Evolutionary conservation across 176 grass and related monocot species (phyloP), one percentile per base, ranked within the genome.

Genomic region (Oryza longistaminata): DNA sequence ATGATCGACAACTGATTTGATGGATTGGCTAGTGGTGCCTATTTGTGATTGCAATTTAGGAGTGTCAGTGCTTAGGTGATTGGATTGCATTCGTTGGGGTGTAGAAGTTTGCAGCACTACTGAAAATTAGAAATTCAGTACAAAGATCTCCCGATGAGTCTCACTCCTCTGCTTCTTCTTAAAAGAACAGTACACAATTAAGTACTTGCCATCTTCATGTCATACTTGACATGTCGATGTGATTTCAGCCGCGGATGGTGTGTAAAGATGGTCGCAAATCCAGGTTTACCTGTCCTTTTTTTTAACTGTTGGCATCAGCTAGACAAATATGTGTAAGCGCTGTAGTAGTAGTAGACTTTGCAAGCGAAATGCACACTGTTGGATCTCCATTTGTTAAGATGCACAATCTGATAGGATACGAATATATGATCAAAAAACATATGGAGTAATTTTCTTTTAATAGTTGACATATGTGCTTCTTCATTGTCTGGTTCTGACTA

Each of bases 21-120:
- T 73, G 83, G 19, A 58, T 82, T 60, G 13, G 55, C 45, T 68
- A 43, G 35, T 46, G 11, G 7, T 22, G 7, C 8, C 19, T 61
- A 84, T 88, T 44, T 79, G 55, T 19, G 31, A 73, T 68, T 75
- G 2, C 4, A 75, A 3, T 78, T 68, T 82, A 55, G 48, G 2
- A 21, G 4, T n/a, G 7, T 58, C 53, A n/a, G 53, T 58, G 8
- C 52, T 55, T 55, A 55, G 26, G 4, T 61, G 35, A 40, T 70
- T 75, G 40, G 3, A 26, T 74, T 68, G 27, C 29, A 39, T 76
- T 10, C 70, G 1, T 43, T 31, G 14, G 26, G 19, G 31, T 46
- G 22, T 66, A 83, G 5, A 83, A 19, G 16, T 73, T 11, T 48
- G 4, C 6, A 74, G 9, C 6, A 27, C 4, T 25, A 39, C 17